phyloP scores from a whole-genome alignment of 2,329 filamentous ascomycete species.

The Epichloe uncinata region DNA sequence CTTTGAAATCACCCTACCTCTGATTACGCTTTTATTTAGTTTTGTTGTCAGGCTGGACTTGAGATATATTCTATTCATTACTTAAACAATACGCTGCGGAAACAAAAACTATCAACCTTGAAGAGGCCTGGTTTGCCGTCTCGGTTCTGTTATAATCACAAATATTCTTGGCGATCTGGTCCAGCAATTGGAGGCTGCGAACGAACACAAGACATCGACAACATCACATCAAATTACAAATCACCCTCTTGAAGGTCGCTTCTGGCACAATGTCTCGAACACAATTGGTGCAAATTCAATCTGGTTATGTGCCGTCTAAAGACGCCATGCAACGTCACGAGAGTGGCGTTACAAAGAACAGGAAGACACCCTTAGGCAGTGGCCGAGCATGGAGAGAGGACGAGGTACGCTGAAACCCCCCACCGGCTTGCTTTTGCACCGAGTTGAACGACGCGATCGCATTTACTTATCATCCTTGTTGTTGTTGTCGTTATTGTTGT shows the following conservation, averaged over 20 bases:
- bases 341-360: slow-evolving; percentile 48
- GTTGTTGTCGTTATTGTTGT: too few species aligned
- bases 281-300: slow-evolving; percentile 30
- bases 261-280: slow-evolving; percentile 33
- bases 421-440: neutral
- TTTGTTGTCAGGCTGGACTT: slow-evolving; percentile 1
- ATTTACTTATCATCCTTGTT: neutral
- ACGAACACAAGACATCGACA: neutral
- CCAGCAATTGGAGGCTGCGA: neutral
- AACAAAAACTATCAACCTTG: slow-evolving; percentile 5
- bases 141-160: slow-evolving; percentile 1
- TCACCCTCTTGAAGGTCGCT: too few species aligned
- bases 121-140: slow-evolving; percentile 12
- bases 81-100: neutral
- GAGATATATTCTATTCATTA: neutral
- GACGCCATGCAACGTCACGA: slow-evolving; percentile 45
- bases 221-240: too few species aligned
- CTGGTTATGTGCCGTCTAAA: slow-evolving; percentile 35
- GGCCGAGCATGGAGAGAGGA: slow-evolving; percentile 77
- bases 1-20: neutral
- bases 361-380: slow-evolving; percentile 57
- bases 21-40: neutral
- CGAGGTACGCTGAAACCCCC: slow-evolving; percentile 43
- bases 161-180: neutral
- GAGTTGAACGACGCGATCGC: neutral